Base-by-base conservation (phyloP, 2,329 filamentous ascomycete species). In the Fusarium praegraminearum region DNA sequence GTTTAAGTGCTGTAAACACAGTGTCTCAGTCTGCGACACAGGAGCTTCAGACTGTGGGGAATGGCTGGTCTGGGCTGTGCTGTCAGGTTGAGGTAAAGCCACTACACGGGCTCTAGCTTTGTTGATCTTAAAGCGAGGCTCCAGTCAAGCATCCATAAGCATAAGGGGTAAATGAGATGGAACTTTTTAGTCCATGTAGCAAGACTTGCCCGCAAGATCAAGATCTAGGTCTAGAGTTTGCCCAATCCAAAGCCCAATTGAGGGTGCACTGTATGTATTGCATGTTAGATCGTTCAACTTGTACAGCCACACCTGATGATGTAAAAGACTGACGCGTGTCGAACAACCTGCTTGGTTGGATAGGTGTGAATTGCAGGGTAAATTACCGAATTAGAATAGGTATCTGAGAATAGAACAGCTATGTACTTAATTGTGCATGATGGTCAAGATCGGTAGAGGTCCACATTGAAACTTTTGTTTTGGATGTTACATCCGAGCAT, bases 81-180 rank as follows among this genome's bases (percentile, higher is more conserved):
- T 12, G 32, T 57, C 40, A 55, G 57, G 40, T 62, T 36, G 41
- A 62, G 36, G 43, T 62, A 30, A 67, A 65, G 62, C 60, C 63
- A 61, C 59, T 60, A 63, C 61, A 41, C 55, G 57, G 64, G 58
- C 67, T 67, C 57, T 68, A 62, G 58, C 66, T 66, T 56, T 66
- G 65, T 69, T 69, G 66, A 69, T 69, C 65, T 59, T 62, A 62
- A 56, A 62, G 58, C 63, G 51, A 61, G 46, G 62, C 40, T 63
- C 64, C 47, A 58, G 38, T 52, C 60, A 50, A 56, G 47, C 52
- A 45, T 55, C 32, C 40, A 47, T 40, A 58, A 28, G 30, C 36
- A 62, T 59, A 66, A 69, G 66, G 71, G 67, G 66, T 69, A 73
- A 73, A 73, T 73, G 71, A 73, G 68, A 73, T 57, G 62, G 57